Base-by-base conservation (phyloP, 2,329 filamentous ascomycete genomes). In the Fusarium austroafricanum region DNA sequence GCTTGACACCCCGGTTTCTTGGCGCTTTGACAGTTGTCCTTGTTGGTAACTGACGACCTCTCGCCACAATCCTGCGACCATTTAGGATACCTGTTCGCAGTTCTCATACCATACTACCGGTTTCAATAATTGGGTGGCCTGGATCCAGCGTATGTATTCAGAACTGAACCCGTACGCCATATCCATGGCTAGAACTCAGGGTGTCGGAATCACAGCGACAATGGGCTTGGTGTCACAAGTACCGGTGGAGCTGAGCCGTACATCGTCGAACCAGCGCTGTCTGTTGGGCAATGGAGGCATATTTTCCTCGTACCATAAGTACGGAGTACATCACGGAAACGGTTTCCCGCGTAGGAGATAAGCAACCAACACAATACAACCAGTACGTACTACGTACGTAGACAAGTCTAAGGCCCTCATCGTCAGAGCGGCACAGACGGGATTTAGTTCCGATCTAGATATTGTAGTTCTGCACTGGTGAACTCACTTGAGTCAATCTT, bases 131-230 rank as follows among this genome's bases (percentile, higher is more conserved):
- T 54, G 55, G 47, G 38, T 40, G 39, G 46, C 49, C 33, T 57
- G 45, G 46, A 63, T 33, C 18, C n/a, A 28, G 29, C 55, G 50
- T 61, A 38, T 37, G 37, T 33, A 55, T 52, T 29, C 59, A 64
- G 60, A 39, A 51, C 35, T 51, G 33, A 51, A 51, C 23, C 47
- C 47, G 35, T 43, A 29, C 23, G 28, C 33, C 46, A 14, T 58
- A 39, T 29, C 35, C n/a, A 49, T 35, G 39, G 37, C 49, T 49
- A 55, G 49, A 47, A 43, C 44, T 31, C 17, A 46, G 43, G 46
- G 45, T 40, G 44, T 66, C 61, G 63, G 63, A 55, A 66, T 66
- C 62, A 57, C 49, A 66, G 57, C 63, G 21, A 57, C 63, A 66
- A 66, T 17, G 43, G 61, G 63, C 38, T 61, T 66, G 63, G 62